Evolutionary conservation across 805 yeast species (phyloP).

Genomic region (Dipodascus albidus): DNA sequence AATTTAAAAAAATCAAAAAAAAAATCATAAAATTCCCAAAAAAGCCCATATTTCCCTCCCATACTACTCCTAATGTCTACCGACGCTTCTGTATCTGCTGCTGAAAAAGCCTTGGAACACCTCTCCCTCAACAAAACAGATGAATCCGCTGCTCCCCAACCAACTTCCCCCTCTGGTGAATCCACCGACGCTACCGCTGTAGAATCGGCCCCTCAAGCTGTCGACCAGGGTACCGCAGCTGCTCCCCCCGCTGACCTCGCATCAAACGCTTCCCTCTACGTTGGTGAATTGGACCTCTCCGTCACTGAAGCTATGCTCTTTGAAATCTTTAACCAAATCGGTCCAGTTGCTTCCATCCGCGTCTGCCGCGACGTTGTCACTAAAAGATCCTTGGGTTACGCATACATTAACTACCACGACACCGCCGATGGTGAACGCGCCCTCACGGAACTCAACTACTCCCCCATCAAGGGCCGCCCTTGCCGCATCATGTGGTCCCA

Average conservation of each 20-base stretch:
- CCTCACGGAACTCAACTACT: constrained; percentile 89
- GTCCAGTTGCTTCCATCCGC: constrained; percentile 93
- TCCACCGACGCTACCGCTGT: constrained; percentile 34
- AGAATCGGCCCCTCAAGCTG: constrained; percentile 11
- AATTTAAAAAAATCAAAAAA: not conserved
- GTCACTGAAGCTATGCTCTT: constrained; percentile 91
- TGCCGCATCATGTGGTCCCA: constrained; percentile 99
- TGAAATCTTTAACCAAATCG: constrained; percentile 89
- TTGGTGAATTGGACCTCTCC: constrained; percentile 88
- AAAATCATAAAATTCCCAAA: not conserved
- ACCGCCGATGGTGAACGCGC: constrained; percentile 87
- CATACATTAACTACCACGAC: constrained; percentile 92
- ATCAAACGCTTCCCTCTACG: constrained; percentile 79
- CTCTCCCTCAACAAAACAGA: constrained; percentile 19
- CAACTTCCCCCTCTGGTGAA: constrained; percentile 37
- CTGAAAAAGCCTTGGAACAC: constrained; percentile 27
- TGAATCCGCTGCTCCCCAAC: constrained; percentile 14
- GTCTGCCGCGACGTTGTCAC: constrained; percentile 98
- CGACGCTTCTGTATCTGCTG: constrained; percentile 26
- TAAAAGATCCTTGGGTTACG: constrained; percentile 94
- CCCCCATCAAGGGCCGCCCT: constrained; percentile 86
- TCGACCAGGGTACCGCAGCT: constrained; percentile 11
- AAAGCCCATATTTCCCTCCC: not conserved
- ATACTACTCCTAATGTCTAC: constrained; percentile 14
- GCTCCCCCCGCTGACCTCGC: constrained; percentile 26